Evolutionary conservation across 345 rosid genomes (phyloP), one percentile per base, ranked within the genome.

Genomic region (Pseudoturritis turrita): DNA sequence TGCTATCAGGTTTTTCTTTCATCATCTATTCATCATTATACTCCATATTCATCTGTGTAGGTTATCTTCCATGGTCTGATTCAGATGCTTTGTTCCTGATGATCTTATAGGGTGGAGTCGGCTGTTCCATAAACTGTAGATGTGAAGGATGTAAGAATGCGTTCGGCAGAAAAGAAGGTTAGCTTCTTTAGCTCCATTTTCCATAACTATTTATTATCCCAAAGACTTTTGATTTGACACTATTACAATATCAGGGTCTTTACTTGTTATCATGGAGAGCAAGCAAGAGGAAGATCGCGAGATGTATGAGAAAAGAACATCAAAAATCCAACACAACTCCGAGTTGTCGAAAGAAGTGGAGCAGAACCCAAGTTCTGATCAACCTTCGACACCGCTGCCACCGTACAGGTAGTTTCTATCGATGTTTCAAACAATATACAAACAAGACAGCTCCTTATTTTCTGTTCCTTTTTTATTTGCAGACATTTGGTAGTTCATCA

Each of bases 91-190:
- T 53, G 59, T 64, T 54, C 22, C 5, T 62, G 59, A 62, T 71
- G 22, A 54, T 77, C 61, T 70, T 71, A 28, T 58, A 91, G 97
- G 91, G 99, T 40, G 96, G 96, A 36, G 99, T 95, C 31, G 98
- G 99, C 28, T 95, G 99, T 81, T 94, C 98, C 78, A 78, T 88
- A 67, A 88, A 84, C 72, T 94, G 98, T 75, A 82, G 98, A 77
- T 95, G 99, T 46, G 98, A 95, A 86, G 97, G 97, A 25, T 95
- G 99, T 71, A 89, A 89, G 75, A 95, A 95, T 75, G 80, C 88
- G 14, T 95, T 87, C 26, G 99, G 99, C 33, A 78, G 82, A 70
- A 95, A 91, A 81, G 91, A 95, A 55, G 97, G 96, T 95, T 61
- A 86, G 77, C 59, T 63, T 70, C 46, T 33, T 19, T 14, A 15